A percentile compares a stretch with the other conserved stretches of the same genome.
These are phyloP conservation scores for Ammopiptanthus mongolicus DNA, from an alignment of 306 rosid species.

Conservation along the genomic window DNA sequence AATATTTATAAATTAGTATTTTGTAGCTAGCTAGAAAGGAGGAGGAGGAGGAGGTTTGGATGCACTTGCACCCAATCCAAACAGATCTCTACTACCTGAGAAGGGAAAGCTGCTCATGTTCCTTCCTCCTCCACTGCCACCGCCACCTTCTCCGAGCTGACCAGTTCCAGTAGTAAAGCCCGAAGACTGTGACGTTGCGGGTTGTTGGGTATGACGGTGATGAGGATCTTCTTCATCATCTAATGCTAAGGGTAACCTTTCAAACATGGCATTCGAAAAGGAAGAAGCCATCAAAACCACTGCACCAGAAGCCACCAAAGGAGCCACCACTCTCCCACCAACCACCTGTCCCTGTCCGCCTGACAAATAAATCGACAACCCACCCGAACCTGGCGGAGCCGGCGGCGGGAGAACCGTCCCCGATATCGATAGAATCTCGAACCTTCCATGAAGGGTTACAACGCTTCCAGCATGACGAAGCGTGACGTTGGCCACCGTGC, in stretches of 20 bases:
- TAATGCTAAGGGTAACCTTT: conserved; percentile 37
- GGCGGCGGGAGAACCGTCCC: conserved; percentile 62
- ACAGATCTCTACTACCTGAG: background rate
- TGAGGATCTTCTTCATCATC: background rate
- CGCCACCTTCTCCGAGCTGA: background rate
- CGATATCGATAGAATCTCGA: conserved; percentile 47
- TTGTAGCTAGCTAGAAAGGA: background rate
- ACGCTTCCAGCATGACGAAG: conserved; percentile 32
- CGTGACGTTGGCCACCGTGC: conserved; percentile 37
- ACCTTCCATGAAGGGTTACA: conserved; percentile 45
- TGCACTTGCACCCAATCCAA: background rate
- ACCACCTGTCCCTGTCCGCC: conserved; percentile 62
- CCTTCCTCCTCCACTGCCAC: background rate
- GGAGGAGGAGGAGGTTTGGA: background rate
- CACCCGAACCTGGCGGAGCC: conserved; percentile 40
- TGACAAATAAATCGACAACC: conserved; percentile 46
- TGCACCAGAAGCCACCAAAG: conserved; percentile 43
- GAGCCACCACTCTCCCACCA: conserved; percentile 52
- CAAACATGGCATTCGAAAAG: conserved; percentile 39
- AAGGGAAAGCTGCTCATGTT: background rate
- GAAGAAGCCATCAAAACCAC: conserved; percentile 57
- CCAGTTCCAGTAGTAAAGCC: background rate
- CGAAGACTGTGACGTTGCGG: background rate
- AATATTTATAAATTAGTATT: too few species aligned
- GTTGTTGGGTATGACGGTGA: background rate